Base-by-base conservation (phyloP, 164 flowering plant genomes). In the Vitis riparia region DNA sequence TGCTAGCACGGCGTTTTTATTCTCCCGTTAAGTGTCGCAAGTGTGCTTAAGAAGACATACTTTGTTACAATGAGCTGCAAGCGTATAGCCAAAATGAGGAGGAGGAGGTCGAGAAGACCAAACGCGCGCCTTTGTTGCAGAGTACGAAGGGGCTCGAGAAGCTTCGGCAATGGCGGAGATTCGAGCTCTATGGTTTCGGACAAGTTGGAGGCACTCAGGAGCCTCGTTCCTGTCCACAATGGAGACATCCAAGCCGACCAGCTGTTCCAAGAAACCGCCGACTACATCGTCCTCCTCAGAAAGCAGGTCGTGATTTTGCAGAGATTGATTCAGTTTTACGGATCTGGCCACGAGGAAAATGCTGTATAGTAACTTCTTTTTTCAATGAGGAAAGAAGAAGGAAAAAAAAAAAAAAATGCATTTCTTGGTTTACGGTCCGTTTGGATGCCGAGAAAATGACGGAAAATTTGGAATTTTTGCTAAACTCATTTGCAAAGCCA, bases 201-300 rank as follows among this genome's bases (percentile, higher is more conserved):
- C 61, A 85, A 81, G 73, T 68, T 85, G 44, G 76, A 76, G 69
- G 75, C 86, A 9, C 82, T 85, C 16, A 81, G 74, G 76, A 79
- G 57, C 76, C 84, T 90, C 63, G 81, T 90, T 19, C 91, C 92
- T 2, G 53, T 81, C 9, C 68, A 74, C 8, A 59, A 52, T 19
- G 79, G 67, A 27, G 82, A 74, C 63, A 62, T 71, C 44, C 77
- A 81, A 60, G 68, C 87, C 13, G 97, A 87, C 32, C 73, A 73
- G 55, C 63, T 92, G 77, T 88, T 90, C 62, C 67, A 84, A 55
- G 85, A 89, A 67, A 90, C 97, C 0, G 97, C 96, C 4, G 83
- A 88, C 48, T 85, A 90, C 79, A 92, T 92, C 72, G 68, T 89
- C 13, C 72, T 63, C 6, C 70, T 92, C 74, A 79, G 77, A 75